Percentiles rank a stretch among this genome's conserved stretches.
These are phyloP conservation scores for Penicillium herquei DNA, from an alignment of 495 filamentous ascomycete genomes.

Conservation along the genomic window DNA sequence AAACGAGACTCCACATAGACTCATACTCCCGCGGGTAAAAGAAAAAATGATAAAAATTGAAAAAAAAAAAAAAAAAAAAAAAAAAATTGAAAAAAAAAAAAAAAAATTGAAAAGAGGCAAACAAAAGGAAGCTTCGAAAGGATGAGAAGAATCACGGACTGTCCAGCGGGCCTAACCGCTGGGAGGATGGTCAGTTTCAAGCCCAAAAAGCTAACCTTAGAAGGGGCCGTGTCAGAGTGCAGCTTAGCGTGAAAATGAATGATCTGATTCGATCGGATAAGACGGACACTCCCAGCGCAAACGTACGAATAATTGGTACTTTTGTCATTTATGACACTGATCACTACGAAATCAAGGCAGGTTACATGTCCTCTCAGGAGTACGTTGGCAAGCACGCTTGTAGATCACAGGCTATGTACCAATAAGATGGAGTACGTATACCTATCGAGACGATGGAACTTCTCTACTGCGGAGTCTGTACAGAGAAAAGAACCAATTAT, in stretches of 20 bases:
- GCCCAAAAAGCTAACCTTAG: not conserved
- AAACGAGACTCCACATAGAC: too few species aligned
- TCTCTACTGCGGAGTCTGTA: too few species aligned
- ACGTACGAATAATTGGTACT: constrained; percentile 1
- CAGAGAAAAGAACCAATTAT: too few species aligned
- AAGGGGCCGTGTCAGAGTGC: not conserved
- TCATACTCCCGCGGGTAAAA: not conserved
- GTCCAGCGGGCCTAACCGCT: not conserved
- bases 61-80: not conserved
- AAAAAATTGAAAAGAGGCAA: not conserved
- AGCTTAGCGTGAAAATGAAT: not conserved
- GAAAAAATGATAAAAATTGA: not conserved
- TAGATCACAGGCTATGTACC: not conserved
- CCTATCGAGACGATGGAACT: too few species aligned
- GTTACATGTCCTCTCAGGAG: not conserved
- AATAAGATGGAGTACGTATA: too few species aligned
- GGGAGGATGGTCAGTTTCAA: constrained; percentile 1
- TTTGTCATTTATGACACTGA: constrained; percentile 1
- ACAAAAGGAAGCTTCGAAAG: not conserved
- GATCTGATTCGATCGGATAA: constrained; percentile 1
- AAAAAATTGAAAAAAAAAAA: not conserved
- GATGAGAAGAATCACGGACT: not conserved
- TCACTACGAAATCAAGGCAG: not conserved
- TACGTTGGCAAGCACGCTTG: not conserved
- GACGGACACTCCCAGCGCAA: not conserved